Conservation (phyloP, 257 asterid genomes). For the Nicotiana sylvestris region DNA sequence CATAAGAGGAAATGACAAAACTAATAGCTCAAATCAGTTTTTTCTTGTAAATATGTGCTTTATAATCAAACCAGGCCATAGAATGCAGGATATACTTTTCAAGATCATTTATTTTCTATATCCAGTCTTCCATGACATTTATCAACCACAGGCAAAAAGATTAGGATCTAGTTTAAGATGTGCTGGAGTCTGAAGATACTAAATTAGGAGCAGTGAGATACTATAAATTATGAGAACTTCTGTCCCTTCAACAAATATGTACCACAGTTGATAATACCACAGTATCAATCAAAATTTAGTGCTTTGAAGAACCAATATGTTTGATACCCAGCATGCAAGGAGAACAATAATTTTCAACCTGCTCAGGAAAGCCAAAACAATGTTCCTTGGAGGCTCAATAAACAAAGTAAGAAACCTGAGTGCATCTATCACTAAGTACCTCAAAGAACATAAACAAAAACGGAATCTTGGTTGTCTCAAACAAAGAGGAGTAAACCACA, state of each 20-base stretch:
- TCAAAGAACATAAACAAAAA: not conserved
- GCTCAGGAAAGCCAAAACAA: not conserved
- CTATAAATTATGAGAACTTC: too few species aligned
- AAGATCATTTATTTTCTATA: not conserved
- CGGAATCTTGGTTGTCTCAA: not conserved
- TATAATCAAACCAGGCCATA: not conserved
- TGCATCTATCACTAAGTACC: not conserved
- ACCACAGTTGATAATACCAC: not conserved
- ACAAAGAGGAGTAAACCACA: not conserved
- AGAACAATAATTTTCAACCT: not conserved
- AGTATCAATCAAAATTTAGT: not conserved
- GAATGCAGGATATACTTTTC: not conserved
- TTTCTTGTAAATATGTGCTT: not conserved
- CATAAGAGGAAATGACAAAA: constrained; percentile 7
- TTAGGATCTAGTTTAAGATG: not conserved
- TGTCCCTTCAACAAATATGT: not conserved
- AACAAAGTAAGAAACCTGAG: not conserved
- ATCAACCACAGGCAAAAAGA: constrained; percentile 8
- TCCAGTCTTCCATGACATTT: not conserved
- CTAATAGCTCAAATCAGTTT: not conserved
- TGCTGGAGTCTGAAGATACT: not conserved
- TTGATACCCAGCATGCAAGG: not conserved
- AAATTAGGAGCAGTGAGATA: not conserved
- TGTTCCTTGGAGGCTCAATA: not conserved
- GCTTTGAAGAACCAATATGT: not conserved